Percentiles rank a stretch among this genome's conserved stretches.
Conservation (phyloP, 192 early-diverging fungal species). For the Umbelopsis isabellina region DNA sequence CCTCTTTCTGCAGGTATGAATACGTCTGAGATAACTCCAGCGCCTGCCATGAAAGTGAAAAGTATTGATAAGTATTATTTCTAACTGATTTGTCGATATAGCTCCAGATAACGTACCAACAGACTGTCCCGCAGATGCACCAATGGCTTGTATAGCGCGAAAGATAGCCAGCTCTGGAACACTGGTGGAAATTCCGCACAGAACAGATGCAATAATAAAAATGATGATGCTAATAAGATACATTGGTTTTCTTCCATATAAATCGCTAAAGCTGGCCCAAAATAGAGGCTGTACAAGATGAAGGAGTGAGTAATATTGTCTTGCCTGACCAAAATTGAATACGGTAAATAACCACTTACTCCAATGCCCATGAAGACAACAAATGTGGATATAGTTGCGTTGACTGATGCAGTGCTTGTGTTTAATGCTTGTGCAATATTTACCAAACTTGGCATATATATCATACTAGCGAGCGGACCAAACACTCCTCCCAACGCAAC, state of each 20-base stretch:
- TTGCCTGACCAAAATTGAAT: not conserved
- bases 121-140: slow-evolving; percentile 16
- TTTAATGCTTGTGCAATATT: slow-evolving; percentile 7
- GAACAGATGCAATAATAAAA: slow-evolving; percentile 20
- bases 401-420: slow-evolving; percentile 20
- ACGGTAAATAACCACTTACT: not conserved
- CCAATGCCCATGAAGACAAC: slow-evolving; percentile 26
- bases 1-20: slow-evolving; percentile 20
- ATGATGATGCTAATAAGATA: slow-evolving; percentile 27
- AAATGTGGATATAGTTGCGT: slow-evolving; percentile 15
- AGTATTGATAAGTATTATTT: not conserved
- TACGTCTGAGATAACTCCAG: slow-evolving; percentile 29
- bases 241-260: slow-evolving; percentile 27
- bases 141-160: slow-evolving; percentile 25
- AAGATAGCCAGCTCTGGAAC: slow-evolving; percentile 18
- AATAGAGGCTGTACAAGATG: slow-evolving; percentile 23
- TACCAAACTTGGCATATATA: slow-evolving; percentile 27
- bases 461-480: slow-evolving; percentile 24
- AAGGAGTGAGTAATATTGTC: not conserved
- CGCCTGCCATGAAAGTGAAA: not conserved
- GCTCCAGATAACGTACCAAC: not conserved
- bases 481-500: slow-evolving; percentile 20
- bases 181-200: slow-evolving; percentile 25
- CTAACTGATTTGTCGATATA: not conserved
- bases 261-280: slow-evolving; percentile 31